Conservation (phyloP, 2,329 filamentous ascomycete species). For the Venturia nashicola region DNA sequence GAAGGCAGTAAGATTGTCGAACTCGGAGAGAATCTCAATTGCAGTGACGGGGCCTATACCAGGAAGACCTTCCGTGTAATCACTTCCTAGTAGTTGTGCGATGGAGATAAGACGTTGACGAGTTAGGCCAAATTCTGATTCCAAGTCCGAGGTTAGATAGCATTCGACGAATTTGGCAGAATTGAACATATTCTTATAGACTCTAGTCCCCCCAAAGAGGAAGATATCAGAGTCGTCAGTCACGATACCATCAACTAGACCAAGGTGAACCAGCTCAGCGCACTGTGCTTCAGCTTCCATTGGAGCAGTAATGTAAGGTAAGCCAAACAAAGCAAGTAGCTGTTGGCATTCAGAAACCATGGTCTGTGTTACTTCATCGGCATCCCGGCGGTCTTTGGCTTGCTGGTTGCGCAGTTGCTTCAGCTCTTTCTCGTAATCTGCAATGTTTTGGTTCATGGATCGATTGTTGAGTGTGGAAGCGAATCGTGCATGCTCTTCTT, state of each 20-base stretch:
- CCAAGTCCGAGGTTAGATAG: conserved; percentile 72
- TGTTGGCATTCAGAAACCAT: conserved; percentile 96
- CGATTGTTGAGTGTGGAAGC: conserved; percentile 76
- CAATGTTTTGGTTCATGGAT: conserved; percentile 53
- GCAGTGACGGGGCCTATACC: conserved; percentile 91
- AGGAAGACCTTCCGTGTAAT: conserved; percentile 87
- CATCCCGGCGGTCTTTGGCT: conserved; percentile 89
- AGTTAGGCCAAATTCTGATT: conserved; percentile 78
- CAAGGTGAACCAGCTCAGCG: conserved; percentile 73
- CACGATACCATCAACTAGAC: conserved; percentile 91
- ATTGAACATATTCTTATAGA: conserved; percentile 99
- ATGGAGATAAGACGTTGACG: conserved; percentile 80
- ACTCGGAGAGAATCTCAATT: conserved; percentile 87
- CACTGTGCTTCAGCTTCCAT: conserved; percentile 99
- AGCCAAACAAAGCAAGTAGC: conserved; percentile 75
- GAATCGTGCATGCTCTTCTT: conserved; percentile 87
- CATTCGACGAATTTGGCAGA: conserved; percentile 96
- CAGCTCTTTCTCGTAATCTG: conserved; percentile 78
- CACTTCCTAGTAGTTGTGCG: conserved; percentile 81
- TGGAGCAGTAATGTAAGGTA: conserved; percentile 92
- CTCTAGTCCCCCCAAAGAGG: conserved; percentile 85
- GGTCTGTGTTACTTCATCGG: conserved; percentile 89
- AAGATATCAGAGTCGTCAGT: conserved; percentile 97
- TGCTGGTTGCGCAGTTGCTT: conserved; percentile 83
- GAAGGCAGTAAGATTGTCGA: conserved; percentile 64